Percentiles rank a stretch among this genome's conserved stretches.
Evolutionary conservation across 176 grass and related monocot species (phyloP).

Genomic region (Oryza nivara): DNA sequence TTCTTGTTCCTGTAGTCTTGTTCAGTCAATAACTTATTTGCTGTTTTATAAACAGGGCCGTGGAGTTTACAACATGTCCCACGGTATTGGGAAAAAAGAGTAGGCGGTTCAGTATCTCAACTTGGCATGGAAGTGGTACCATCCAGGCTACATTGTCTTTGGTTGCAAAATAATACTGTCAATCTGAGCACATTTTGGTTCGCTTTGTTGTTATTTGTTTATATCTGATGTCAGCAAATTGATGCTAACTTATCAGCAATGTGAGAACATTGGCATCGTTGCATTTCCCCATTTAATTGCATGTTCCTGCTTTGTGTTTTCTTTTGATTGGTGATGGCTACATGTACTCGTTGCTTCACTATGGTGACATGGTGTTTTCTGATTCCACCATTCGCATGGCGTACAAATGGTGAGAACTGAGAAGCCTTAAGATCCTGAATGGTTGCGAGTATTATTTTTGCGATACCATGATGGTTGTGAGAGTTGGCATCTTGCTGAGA

Average conservation of each 20-base stretch:
- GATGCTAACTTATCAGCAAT: constrained; percentile 32
- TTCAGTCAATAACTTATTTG: constrained; percentile 1
- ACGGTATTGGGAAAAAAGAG: constrained; percentile 70
- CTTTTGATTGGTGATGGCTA: not conserved
- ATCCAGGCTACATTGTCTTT: not conserved
- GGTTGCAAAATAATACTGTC: constrained; percentile 53
- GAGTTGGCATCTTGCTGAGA: not conserved
- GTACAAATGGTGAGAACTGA: not conserved
- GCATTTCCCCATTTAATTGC: constrained; percentile 2
- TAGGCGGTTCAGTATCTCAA: constrained; percentile 31
- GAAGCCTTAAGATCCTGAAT: not conserved
- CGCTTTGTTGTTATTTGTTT: constrained; percentile 23
- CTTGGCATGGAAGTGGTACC: constrained; percentile 22
- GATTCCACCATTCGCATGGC: no score
- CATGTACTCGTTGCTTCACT: not conserved
- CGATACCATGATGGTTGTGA: not conserved
- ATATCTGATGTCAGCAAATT: constrained; percentile 40
- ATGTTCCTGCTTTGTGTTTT: not conserved
- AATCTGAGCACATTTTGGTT: constrained; percentile 17
- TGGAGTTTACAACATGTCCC: constrained; percentile 66
- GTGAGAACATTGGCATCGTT: constrained; percentile 12
- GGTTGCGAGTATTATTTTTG: not conserved
- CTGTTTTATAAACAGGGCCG: constrained; percentile 44
- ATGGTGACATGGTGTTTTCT: not conserved
- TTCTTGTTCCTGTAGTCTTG: not conserved